These are phyloP conservation scores for Magnusiomyces tetraspermus DNA, from an alignment of 1,139 yeast species.

Conservation along the genomic window DNA sequence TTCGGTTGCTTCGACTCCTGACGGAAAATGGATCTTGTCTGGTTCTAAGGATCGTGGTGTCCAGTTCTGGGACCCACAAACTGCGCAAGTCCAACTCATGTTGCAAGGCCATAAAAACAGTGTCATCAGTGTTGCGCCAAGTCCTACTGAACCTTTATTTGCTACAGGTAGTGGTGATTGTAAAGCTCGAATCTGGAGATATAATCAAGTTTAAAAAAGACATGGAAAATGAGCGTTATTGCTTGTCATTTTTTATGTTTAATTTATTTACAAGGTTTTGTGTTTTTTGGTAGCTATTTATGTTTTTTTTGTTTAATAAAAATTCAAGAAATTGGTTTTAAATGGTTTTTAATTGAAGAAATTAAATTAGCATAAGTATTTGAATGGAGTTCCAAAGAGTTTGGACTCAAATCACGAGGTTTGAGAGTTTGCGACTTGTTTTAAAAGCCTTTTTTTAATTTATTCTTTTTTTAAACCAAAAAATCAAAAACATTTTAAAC, in stretches of 20 bases:
- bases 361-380: no score
- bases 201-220: slow-evolving; percentile 10
- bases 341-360: no score
- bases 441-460: no score
- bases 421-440: no score
- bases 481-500: no score
- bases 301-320: no score
- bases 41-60: slow-evolving; percentile 98
- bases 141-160: slow-evolving; percentile 70
- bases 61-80: slow-evolving; percentile 88
- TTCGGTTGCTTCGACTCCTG: slow-evolving; percentile 90
- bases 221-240: not conserved
- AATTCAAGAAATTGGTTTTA: no score
- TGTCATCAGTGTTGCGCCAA: slow-evolving; percentile 89
- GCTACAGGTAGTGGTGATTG: slow-evolving; percentile 99
- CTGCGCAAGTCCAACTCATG: slow-evolving; percentile 94
- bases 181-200: slow-evolving; percentile 93
- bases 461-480: no score
- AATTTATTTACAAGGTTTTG: not conserved
- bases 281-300: no score
- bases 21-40: slow-evolving; percentile 80
- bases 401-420: no score
- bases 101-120: slow-evolving; percentile 95
- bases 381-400: no score
- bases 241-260: not conserved